These are phyloP conservation scores for Aureobasidium sp. DNA, from an alignment of 2,329 filamentous ascomycete species.

Conservation along the genomic window DNA sequence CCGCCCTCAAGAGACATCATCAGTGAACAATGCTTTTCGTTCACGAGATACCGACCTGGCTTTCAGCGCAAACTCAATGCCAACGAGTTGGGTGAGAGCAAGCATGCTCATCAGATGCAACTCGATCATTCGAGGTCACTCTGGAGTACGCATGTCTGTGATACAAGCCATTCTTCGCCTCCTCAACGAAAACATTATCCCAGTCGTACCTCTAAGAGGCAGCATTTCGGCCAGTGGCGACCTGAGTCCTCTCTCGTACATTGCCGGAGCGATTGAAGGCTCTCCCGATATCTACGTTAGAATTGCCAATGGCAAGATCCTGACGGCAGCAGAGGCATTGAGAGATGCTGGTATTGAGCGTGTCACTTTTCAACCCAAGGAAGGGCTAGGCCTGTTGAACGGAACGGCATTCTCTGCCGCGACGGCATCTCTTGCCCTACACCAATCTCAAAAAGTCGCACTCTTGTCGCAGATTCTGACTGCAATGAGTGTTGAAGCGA, in stretches of 20 bases:
- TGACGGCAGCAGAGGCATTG: constrained; percentile 26
- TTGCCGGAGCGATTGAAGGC: constrained; percentile 40
- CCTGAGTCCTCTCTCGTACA: constrained; percentile 48
- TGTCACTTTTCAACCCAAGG: constrained; percentile 38
- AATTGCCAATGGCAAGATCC: constrained; percentile 21
- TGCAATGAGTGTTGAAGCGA: constrained; percentile 52
- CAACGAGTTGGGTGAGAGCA: constrained; percentile 45
- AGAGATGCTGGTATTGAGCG: constrained; percentile 23
- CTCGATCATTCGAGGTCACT: constrained; percentile 48
- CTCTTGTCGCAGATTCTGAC: constrained; percentile 51
- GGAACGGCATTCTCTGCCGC: constrained; percentile 40
- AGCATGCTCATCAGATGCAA: constrained; percentile 50
- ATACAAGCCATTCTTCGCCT: constrained; percentile 37
- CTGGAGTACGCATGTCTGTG: constrained; percentile 41
- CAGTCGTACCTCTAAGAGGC: constrained; percentile 47
- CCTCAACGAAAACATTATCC: constrained; percentile 32
- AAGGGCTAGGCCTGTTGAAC: constrained; percentile 44
- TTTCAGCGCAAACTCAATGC: constrained; percentile 29
- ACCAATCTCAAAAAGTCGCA: constrained; percentile 46
- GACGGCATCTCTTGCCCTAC: constrained; percentile 38
- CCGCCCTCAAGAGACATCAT: constrained; percentile 13
- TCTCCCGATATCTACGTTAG: constrained; percentile 36
- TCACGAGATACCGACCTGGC: constrained; percentile 5
- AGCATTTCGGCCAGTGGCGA: constrained; percentile 53
- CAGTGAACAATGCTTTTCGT: constrained; percentile 15